phyloP scores from a whole-genome alignment of 148 eudicot species.

The Silene conica region DNA sequence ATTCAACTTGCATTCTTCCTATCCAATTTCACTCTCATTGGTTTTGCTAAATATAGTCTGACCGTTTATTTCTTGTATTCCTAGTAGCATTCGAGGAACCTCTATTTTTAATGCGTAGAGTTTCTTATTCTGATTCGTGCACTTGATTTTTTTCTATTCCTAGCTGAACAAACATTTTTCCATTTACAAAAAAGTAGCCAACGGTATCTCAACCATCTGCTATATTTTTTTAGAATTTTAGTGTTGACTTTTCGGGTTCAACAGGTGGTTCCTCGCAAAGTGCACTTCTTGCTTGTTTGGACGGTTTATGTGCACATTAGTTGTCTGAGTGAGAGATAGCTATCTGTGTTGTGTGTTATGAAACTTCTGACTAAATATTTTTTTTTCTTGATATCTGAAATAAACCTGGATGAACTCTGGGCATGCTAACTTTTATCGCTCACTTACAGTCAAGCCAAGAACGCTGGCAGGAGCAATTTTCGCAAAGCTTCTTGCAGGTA shows the following conservation, averaged over 20 bases:
- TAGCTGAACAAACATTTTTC: neutral
- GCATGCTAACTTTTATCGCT: constrained; percentile 11
- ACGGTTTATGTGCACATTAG: neutral
- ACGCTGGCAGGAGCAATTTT: constrained; percentile 76
- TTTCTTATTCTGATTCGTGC: neutral
- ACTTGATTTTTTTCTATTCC: neutral
- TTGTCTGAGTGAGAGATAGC: neutral
- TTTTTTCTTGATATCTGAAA: neutral
- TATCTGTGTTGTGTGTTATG: neutral
- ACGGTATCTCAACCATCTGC: too few species aligned
- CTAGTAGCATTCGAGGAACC: neutral
- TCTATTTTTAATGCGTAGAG: neutral
- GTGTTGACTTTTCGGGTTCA: too few species aligned
- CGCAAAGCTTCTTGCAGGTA: constrained; percentile 79
- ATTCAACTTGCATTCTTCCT: neutral
- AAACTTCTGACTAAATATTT: neutral
- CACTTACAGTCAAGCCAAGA: constrained; percentile 66
- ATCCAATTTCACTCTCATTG: neutral
- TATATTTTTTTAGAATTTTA: too few species aligned
- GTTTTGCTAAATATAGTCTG: neutral
- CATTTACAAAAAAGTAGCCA: too few species aligned
- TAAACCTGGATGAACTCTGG: neutral
- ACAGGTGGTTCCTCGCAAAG: neutral
- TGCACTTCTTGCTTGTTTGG: neutral
- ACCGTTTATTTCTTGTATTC: neutral